These are phyloP conservation scores for Monosporascus sp. DNA, from an alignment of 2,329 filamentous ascomycete species.

Conservation along the genomic window DNA sequence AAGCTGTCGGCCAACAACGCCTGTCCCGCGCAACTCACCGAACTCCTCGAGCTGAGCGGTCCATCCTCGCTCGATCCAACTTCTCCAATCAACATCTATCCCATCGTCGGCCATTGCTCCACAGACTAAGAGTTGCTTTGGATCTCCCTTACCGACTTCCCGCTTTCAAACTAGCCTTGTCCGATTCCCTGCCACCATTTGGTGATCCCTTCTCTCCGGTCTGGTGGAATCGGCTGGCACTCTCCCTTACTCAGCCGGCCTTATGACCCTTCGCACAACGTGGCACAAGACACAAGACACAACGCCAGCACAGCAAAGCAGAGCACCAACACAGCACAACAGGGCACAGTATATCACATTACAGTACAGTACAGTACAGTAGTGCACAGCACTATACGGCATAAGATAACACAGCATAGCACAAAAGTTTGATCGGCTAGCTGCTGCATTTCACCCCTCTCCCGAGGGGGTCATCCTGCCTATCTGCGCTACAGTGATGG, in stretches of 20 bases:
- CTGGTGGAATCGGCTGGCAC: not conserved
- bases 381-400: conserved; percentile 9
- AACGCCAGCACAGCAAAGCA: no score
- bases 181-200: conserved; percentile 13
- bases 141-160: conserved; percentile 17
- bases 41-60: conserved; percentile 19
- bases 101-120: conserved; percentile 19
- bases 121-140: conserved; percentile 18
- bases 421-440: not conserved
- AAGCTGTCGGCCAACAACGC: not conserved
- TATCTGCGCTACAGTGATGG: conserved; percentile 25
- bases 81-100: conserved; percentile 23
- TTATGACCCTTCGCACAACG: conserved; percentile 5
- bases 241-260: conserved; percentile 7
- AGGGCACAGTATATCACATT: conserved; percentile 5
- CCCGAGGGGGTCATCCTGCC: conserved; percentile 12
- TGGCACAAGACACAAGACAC: not conserved
- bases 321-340: conserved; percentile 4
- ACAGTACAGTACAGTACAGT: conserved; percentile 5
- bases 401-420: conserved; percentile 8
- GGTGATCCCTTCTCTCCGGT: conserved; percentile 1
- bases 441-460: not conserved
- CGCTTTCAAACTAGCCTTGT: conserved; percentile 10
- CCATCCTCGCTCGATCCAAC: conserved; percentile 5
- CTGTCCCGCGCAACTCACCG: conserved; percentile 21